Evolutionary conservation across 148 eudicot genomes (phyloP).

Genomic region (Arctostaphylos glauca): DNA sequence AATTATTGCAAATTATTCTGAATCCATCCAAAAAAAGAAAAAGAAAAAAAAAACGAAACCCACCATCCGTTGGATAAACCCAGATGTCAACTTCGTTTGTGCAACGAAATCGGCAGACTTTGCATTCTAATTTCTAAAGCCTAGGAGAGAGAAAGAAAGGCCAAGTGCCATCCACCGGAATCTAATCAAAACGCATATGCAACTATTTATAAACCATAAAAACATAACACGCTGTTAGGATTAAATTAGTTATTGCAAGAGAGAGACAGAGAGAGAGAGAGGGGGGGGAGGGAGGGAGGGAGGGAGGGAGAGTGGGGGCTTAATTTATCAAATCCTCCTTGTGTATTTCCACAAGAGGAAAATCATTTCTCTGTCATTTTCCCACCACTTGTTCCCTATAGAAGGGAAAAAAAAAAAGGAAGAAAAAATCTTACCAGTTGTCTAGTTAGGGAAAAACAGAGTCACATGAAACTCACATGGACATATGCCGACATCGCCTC

Average conservation of each 20-base stretch:
- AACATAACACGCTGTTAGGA: neutral
- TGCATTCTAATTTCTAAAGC: neutral
- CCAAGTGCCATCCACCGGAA: neutral
- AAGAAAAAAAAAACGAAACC: neutral
- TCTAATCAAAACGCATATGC: neutral
- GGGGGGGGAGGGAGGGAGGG: no score
- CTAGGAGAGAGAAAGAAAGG: neutral
- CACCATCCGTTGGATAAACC: slow-evolving; percentile 11
- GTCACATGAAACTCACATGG: slow-evolving; percentile 1
- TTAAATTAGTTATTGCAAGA: no score
- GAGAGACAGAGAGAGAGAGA: no score
- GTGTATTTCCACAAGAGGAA: neutral
- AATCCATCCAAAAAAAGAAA: neutral
- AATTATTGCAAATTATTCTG: no score
- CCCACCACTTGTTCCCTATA: neutral
- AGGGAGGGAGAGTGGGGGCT: no score
- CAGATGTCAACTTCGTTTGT: neutral
- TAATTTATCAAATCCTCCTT: neutral
- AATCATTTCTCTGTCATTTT: neutral
- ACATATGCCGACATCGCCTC: neutral
- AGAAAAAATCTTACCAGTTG: neutral
- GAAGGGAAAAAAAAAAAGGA: no score
- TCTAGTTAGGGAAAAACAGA: neutral
- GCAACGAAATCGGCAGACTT: neutral
- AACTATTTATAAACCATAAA: neutral